phyloP scores from a whole-genome alignment of 169 alveolate species.

The Besnoitia besnoiti region DNA sequence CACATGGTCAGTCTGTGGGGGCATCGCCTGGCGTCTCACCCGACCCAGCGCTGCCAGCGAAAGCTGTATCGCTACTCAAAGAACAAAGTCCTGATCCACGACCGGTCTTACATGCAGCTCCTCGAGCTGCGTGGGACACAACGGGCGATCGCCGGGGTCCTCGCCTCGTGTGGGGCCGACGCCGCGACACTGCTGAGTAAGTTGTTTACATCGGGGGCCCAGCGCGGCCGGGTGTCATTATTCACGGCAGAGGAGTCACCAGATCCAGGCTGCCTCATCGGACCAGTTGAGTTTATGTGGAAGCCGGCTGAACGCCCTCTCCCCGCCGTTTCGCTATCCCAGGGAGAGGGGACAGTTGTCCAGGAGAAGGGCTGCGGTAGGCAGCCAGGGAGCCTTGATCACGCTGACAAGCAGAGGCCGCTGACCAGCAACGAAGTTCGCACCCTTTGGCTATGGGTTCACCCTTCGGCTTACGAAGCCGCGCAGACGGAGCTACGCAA shows the following conservation, averaged over 20 bases:
- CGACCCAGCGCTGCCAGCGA: constrained; percentile 82
- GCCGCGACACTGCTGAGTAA: not conserved
- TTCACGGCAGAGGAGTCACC: not conserved
- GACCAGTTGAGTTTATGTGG: constrained; percentile 26
- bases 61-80: constrained; percentile 81
- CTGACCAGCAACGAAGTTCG: constrained; percentile 17
- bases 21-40: constrained; percentile 84
- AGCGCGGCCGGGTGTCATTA: constrained; percentile 17
- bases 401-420: not conserved
- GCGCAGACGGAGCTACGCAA: not conserved
- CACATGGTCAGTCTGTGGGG: constrained; percentile 89
- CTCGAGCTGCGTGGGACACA: constrained; percentile 25
- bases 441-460: constrained; percentile 48
- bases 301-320: not conserved
- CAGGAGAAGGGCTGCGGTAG: not conserved
- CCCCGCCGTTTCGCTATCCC: not conserved
- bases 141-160: not conserved
- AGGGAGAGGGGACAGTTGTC: not conserved
- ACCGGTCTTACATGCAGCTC: constrained; percentile 69
- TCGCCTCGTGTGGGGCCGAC: constrained; percentile 28
- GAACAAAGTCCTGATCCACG: constrained; percentile 79
- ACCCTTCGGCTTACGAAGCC: constrained; percentile 46
- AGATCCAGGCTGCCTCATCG: not conserved
- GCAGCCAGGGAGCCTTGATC: not conserved
- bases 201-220: not conserved